Evolutionary conservation across 768 basidiomycete genomes (phyloP).

Genomic region (Boletus eberwhitei): DNA sequence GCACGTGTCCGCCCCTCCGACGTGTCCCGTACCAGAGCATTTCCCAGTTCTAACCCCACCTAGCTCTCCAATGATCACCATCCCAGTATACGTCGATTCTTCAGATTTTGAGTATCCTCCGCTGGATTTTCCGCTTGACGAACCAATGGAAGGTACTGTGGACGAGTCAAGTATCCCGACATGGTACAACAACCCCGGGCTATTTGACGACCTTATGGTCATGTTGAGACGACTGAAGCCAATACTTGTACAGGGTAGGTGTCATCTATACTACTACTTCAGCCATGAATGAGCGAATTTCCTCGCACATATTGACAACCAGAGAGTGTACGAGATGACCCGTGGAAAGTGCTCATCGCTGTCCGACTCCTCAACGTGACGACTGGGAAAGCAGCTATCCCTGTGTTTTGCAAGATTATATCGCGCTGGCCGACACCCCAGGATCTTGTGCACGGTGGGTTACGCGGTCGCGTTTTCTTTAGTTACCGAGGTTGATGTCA

Average conservation of each 20-base stretch:
- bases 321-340: constrained; percentile 53
- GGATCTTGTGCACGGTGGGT: constrained; percentile 52
- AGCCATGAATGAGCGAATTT: neutral
- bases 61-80: neutral
- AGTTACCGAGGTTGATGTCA: neutral
- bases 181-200: neutral
- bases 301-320: neutral
- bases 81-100: constrained; percentile 7
- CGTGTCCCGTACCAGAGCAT: neutral
- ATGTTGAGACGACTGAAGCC: constrained; percentile 30
- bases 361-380: constrained; percentile 72
- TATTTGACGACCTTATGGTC: constrained; percentile 24
- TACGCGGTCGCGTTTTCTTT: neutral
- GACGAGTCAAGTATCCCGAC: neutral
- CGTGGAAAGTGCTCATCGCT: constrained; percentile 70
- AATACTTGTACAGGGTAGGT: constrained; percentile 29
- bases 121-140: neutral
- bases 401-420: constrained; percentile 59
- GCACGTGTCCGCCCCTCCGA: neutral
- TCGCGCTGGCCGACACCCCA: constrained; percentile 55
- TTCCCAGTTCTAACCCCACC: neutral
- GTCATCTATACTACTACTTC: neutral
- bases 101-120: constrained; percentile 3
- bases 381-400: constrained; percentile 57
- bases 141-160: neutral